Evolutionary conservation across 306 rosid species (phyloP).

Genomic region (Trifolium repens): DNA sequence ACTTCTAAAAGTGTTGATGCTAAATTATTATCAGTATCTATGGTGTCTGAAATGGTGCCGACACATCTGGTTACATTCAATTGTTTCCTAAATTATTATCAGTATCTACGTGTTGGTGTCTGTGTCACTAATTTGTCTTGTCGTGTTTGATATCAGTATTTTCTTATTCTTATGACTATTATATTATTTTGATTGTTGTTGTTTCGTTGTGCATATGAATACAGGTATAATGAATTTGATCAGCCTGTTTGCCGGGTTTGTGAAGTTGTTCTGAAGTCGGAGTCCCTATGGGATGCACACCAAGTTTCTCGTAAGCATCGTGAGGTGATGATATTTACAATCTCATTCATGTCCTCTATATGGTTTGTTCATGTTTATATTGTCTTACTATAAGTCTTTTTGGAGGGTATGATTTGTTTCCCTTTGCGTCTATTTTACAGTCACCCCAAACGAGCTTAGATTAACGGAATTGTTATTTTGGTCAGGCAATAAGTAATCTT

Average conservation of each 20-base stretch:
- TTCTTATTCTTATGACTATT: neutral
- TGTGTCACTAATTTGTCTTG: no score
- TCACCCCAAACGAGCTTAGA: conserved; percentile 22
- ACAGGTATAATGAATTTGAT: conserved; percentile 81
- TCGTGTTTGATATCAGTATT: no score
- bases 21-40: no score
- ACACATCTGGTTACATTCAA: neutral
- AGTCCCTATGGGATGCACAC: conserved; percentile 79
- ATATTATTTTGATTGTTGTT: conserved; percentile 30
- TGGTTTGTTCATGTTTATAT: neutral
- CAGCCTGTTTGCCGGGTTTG: conserved; percentile 92
- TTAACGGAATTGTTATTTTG: conserved; percentile 33
- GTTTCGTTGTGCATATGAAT: conserved; percentile 13
- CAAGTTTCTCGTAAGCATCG: conserved; percentile 86
- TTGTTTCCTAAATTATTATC: no score
- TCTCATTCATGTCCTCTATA: conserved; percentile 1
- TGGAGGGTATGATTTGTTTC: neutral
- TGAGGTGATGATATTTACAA: conserved; percentile 65
- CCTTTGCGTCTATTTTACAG: conserved; percentile 12
- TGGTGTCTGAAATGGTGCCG: neutral
- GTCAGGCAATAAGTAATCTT: conserved; percentile 69
- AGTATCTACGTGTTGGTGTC: no score
- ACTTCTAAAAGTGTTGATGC: neutral
- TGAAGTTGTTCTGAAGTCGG: conserved; percentile 73
- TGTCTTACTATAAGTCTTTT: neutral